Evolutionary conservation across 495 filamentous ascomycete species (phyloP).

Genomic region (Aspergillus diversus): DNA sequence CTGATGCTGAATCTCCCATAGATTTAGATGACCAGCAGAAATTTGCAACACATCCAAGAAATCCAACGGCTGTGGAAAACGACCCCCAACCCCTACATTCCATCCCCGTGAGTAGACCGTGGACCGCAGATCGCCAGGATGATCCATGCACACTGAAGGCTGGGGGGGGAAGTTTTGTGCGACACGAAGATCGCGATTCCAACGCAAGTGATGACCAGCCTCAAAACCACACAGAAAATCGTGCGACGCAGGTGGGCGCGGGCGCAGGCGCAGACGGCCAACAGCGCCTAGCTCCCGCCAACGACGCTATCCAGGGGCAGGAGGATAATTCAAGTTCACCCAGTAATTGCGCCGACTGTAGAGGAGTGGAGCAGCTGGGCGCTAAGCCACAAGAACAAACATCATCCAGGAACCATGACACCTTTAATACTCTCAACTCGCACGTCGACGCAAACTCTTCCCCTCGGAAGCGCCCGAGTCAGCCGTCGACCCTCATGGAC

Average conservation of each 20-base stretch:
- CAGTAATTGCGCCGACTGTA: constrained; percentile 15
- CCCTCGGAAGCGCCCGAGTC: constrained; percentile 2
- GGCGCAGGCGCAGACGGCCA: neutral
- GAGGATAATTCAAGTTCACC: constrained; percentile 12
- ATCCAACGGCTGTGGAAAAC: neutral
- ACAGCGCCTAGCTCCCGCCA: constrained; percentile 11
- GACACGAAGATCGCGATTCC: neutral
- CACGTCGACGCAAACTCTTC: neutral
- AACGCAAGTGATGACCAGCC: neutral
- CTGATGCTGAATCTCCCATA: constrained; percentile 18
- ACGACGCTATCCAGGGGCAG: constrained; percentile 14
- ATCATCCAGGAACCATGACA: neutral
- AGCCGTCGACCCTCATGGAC: neutral
- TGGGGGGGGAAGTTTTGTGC: constrained; percentile 13
- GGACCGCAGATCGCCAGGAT: constrained; percentile 3
- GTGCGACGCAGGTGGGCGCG: neutral
- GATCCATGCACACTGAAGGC: constrained; percentile 9
- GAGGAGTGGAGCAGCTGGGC: constrained; percentile 14
- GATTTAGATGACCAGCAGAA: constrained; percentile 15
- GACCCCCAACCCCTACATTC: constrained; percentile 11
- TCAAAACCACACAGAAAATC: constrained; percentile 6
- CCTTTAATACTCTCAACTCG: neutral
- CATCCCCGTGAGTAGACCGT: constrained; percentile 16
- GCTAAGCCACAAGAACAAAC: constrained; percentile 13
- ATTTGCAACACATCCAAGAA: neutral